phyloP scores from a whole-genome alignment of 257 asterid genomes.

The Rhazya stricta region DNA sequence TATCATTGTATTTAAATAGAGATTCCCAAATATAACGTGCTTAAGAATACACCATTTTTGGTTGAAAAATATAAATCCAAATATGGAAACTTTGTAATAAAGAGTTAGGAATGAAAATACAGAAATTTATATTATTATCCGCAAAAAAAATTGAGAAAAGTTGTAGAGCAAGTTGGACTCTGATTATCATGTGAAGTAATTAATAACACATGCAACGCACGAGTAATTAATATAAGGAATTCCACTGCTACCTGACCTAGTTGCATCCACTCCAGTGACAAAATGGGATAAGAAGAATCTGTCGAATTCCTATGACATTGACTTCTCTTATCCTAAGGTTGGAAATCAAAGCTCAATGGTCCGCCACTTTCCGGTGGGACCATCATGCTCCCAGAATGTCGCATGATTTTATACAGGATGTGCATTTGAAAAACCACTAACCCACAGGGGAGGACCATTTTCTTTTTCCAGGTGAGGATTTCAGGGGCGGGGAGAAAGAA shows the following conservation, averaged over 20 bases:
- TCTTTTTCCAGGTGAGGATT: too few species aligned
- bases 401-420: not conserved
- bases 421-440: not conserved
- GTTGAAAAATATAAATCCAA: too few species aligned
- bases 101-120: too few species aligned
- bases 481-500: too few species aligned
- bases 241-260: too few species aligned
- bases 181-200: not conserved
- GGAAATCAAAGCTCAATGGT: not conserved
- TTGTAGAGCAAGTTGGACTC: not conserved
- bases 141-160: not conserved
- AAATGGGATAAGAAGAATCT: not conserved
- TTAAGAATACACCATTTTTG: too few species aligned
- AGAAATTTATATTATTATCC: too few species aligned
- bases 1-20: too few species aligned
- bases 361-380: not conserved
- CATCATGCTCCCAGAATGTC: not conserved
- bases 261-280: too few species aligned
- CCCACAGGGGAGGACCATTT: constrained; percentile 1
- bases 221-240: too few species aligned
- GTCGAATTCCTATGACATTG: not conserved
- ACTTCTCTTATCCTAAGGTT: not conserved
- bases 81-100: too few species aligned
- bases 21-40: too few species aligned
- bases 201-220: not conserved